Base-by-base conservation (phyloP, 108 stramenopile species). In the Pseudonitzschia multiseries region DNA sequence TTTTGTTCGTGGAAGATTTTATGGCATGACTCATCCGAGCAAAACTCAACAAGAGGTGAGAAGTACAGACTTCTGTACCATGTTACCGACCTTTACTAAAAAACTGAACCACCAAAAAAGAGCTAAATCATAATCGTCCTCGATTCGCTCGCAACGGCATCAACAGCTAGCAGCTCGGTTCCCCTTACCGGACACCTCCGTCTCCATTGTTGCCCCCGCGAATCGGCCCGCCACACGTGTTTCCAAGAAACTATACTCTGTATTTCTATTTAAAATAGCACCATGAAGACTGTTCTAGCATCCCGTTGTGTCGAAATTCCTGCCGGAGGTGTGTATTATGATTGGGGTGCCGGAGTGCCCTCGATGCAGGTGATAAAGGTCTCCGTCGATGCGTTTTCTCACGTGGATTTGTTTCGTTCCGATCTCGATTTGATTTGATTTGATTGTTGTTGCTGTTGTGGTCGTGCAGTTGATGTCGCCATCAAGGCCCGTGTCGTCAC, bases 221-320 rank as follows among this genome's bases (percentile, higher is more conserved):
- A 57, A 57, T 31, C 59, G 77, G 77, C 70, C 70, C 70, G 77
- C 77, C 77, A 77, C 65, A 69, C 77, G 57, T 53, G 8, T 74
- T 60, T 12, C 43, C 31, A 43, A 71, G 53, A 32, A 71, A 62
- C 50, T 50, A 28, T 36, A 10, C n/a, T 26, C 17, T 36, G 40
- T 24, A n/a, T 64, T 32, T 13, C 42, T 59, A 73, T 29, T 20
- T 62, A 44, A 46, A n/a, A 73, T 40, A 57, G 54, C 57, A 76
- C 62, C 81, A 95, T 95, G 94, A 93, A 91, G 91, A 89, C 84
- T 29, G 81, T 95, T 64, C 82, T 89, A 13, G 85, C 90, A 79
- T 85, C 88, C 54, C 85, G 89, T 33, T 70, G 80, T 68, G 78
- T 89, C 61, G 86, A 87, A 54, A 93, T 93, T 73, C 92, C 89